Conservation (phyloP, 2,329 filamentous ascomycete genomes). For the Xylariaceae sp. region DNA sequence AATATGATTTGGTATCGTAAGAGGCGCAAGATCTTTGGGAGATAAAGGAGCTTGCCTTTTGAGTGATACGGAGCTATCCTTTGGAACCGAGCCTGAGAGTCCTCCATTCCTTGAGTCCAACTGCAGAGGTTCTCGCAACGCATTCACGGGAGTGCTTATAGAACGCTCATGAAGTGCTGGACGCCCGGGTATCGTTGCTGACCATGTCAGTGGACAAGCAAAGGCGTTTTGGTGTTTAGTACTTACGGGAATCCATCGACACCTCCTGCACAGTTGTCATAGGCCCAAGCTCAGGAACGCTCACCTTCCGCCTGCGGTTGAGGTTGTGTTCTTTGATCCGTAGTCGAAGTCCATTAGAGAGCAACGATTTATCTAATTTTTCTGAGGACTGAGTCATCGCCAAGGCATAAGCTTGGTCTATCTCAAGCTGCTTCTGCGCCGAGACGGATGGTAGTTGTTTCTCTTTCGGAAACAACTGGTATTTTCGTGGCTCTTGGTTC, state of each 20-base stretch:
- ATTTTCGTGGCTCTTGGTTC: constrained; percentile 54
- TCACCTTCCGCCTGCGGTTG: constrained; percentile 59
- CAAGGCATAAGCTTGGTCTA: constrained; percentile 46
- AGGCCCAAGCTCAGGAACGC: constrained; percentile 61
- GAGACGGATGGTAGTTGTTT: constrained; percentile 43
- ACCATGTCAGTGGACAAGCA: constrained; percentile 21
- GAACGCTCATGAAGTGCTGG: constrained; percentile 64
- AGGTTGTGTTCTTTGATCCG: constrained; percentile 58
- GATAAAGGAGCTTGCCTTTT: constrained; percentile 43
- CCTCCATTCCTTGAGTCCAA: background rate
- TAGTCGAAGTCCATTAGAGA: constrained; percentile 44
- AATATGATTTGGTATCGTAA: constrained; percentile 51
- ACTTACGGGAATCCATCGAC: constrained; percentile 69
- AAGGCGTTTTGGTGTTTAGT: background rate
- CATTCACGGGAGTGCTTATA: constrained; percentile 57
- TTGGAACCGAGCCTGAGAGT: background rate
- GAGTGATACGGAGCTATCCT: constrained; percentile 5
- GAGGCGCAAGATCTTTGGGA: constrained; percentile 53
- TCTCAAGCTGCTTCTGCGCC: constrained; percentile 46
- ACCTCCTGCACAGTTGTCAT: constrained; percentile 69
- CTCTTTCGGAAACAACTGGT: constrained; percentile 59
- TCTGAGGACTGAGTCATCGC: constrained; percentile 41
- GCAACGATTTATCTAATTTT: constrained; percentile 40
- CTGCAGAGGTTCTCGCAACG: constrained; percentile 41
- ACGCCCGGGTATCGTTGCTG: constrained; percentile 66